Conservation (phyloP, 2,329 filamentous ascomycete species). For the Albifimbria verrucaria region DNA sequence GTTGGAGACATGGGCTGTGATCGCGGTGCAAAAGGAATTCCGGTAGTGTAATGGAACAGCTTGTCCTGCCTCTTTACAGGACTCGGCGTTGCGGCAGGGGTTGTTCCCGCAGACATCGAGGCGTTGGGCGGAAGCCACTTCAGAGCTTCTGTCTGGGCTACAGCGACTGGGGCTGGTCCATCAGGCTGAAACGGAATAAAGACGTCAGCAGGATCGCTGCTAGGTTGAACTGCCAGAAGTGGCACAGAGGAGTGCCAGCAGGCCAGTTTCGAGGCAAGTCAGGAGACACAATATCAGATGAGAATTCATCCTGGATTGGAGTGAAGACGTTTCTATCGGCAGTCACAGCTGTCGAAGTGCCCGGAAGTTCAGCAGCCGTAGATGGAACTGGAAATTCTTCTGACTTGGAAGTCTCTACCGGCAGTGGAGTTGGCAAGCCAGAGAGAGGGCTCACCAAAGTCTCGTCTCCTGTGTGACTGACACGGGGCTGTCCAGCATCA, state of each 20-base stretch:
- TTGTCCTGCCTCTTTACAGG: constrained; percentile 30
- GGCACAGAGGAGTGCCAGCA: constrained; percentile 22
- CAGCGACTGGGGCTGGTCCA: constrained; percentile 40
- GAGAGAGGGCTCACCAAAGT: background rate
- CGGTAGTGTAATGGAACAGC: constrained; percentile 36
- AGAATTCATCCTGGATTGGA: constrained; percentile 17
- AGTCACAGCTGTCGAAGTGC: background rate
- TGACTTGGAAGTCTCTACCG: background rate
- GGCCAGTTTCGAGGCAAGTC: constrained; percentile 18
- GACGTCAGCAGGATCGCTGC: constrained; percentile 28
- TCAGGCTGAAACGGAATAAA: constrained; percentile 56
- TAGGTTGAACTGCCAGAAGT: constrained; percentile 21
- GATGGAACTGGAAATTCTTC: background rate
- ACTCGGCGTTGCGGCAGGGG: constrained; percentile 29
- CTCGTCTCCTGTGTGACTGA: too few relatives aligned
- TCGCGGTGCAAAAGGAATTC: constrained; percentile 45
- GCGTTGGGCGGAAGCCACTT: constrained; percentile 52
- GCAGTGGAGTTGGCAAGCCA: background rate
- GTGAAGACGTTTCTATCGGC: constrained; percentile 19
- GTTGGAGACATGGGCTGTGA: constrained; percentile 7
- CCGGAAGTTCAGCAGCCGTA: background rate
- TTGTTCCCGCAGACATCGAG: constrained; percentile 29
- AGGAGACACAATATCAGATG: constrained; percentile 15
- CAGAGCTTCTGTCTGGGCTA: constrained; percentile 37
- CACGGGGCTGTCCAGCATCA: constrained; percentile 2